phyloP scores from a whole-genome alignment of 441 rosid genomes.

The Gossypium davidsonii region DNA sequence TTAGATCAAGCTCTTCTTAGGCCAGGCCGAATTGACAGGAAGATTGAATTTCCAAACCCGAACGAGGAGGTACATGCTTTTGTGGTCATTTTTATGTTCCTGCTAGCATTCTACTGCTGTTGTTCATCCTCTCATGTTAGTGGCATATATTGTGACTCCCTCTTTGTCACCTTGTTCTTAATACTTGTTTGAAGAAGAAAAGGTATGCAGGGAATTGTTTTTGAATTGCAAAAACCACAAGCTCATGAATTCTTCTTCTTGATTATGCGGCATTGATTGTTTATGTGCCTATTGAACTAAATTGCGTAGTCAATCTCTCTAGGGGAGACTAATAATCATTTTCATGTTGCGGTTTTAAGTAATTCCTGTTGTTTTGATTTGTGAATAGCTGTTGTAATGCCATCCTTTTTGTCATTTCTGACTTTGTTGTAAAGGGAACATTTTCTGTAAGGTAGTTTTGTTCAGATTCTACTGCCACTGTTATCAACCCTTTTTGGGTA shows the following conservation, averaged over 20 bases:
- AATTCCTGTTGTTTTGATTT: background rate
- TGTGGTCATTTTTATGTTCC: background rate
- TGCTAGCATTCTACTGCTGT: background rate
- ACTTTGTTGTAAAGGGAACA: background rate
- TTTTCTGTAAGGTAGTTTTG: background rate
- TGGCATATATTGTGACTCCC: background rate
- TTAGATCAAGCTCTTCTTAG: conserved; percentile 91
- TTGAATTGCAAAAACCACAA: background rate
- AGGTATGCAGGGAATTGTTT: background rate
- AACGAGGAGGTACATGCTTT: conserved; percentile 60
- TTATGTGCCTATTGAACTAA: background rate
- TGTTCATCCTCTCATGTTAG: background rate
- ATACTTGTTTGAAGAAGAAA: background rate
- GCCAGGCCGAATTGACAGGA: conserved; percentile 94
- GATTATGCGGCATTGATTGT: background rate
- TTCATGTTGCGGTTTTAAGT: background rate
- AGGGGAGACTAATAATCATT: background rate
- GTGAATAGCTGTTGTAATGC: background rate
- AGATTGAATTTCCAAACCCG: conserved; percentile 95
- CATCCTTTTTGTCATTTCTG: background rate
- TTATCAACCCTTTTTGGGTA: background rate
- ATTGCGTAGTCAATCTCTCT: background rate
- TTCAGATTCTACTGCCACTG: background rate
- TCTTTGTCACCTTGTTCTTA: background rate
- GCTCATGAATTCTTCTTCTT: background rate